Evolutionary conservation across 2,329 filamentous ascomycete species (phyloP).

Genomic region (Trichoderma hamatum): DNA sequence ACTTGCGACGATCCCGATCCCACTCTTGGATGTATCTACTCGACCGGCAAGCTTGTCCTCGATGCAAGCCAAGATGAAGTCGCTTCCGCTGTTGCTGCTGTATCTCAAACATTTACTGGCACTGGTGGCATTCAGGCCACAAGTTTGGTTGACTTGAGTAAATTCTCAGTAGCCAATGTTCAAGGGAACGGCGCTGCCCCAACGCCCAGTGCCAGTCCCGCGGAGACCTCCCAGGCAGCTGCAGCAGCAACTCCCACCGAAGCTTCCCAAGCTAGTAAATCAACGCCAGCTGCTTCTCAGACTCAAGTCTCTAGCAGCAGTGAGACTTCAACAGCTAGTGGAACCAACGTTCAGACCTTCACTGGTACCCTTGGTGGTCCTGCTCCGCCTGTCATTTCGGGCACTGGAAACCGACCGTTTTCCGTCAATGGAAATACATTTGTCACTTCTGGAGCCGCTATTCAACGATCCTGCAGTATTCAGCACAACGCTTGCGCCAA

Average conservation of each 20-base stretch:
- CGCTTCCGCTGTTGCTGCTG: neutral
- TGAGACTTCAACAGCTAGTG: neutral
- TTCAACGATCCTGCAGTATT: slow-evolving; percentile 64
- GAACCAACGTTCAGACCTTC: neutral
- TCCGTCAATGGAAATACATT: slow-evolving; percentile 60
- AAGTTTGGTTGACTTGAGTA: neutral
- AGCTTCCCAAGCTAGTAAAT: neutral
- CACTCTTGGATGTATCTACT: neutral
- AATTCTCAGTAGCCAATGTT: neutral
- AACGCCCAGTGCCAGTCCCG: neutral
- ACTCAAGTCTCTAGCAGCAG: neutral
- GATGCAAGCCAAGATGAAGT: slow-evolving; percentile 6
- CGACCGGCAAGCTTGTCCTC: slow-evolving; percentile 1
- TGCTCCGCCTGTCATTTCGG: neutral
- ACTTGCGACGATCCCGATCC: neutral
- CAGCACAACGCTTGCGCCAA: slow-evolving; percentile 66
- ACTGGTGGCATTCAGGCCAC: neutral
- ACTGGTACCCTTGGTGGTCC: neutral
- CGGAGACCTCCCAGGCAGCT: neutral
- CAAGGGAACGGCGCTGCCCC: neutral
- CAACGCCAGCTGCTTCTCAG: neutral
- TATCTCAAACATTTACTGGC: slow-evolving; percentile 1
- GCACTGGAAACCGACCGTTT: slow-evolving; percentile 52
- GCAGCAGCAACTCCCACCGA: neutral
- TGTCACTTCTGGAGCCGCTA: slow-evolving; percentile 56